A percentile compares a stretch with the other conserved stretches of the same genome.
These are phyloP conservation scores for Schizothecium vesticola DNA, from an alignment of 495 filamentous ascomycete species.

Conservation along the genomic window DNA sequence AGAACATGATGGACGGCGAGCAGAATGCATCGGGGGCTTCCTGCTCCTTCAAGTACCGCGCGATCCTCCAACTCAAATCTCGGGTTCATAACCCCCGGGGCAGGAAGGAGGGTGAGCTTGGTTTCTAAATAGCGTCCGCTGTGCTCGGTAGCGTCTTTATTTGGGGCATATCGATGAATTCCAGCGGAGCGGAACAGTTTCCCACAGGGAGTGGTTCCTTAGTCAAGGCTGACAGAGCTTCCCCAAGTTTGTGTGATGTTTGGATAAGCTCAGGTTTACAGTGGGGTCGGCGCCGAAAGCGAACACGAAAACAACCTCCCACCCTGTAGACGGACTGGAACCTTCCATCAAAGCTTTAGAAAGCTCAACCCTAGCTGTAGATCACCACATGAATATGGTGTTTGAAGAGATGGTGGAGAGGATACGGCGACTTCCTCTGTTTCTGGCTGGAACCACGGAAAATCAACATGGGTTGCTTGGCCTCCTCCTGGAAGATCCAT, in stretches of 20 bases:
- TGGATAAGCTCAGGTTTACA: background rate
- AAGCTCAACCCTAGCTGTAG: background rate
- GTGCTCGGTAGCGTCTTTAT: background rate
- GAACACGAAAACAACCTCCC: background rate
- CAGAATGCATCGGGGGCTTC: no score
- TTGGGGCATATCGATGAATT: background rate
- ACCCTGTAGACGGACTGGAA: background rate
- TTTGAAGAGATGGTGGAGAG: background rate
- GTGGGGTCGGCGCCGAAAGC: background rate
- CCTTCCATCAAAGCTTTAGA: background rate
- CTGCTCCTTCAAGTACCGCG: background rate
- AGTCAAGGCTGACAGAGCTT: constrained; percentile 8
- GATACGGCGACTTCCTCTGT: background rate
- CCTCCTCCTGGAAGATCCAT: no score
- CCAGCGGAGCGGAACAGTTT: background rate
- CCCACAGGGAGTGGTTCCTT: background rate
- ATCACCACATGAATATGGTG: background rate
- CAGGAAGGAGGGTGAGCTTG: background rate
- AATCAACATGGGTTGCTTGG: background rate
- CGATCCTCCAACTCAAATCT: background rate
- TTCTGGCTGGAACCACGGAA: background rate
- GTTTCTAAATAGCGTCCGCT: background rate
- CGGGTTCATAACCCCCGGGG: background rate
- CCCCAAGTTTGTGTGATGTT: background rate
- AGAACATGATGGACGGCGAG: background rate